phyloP scores from a whole-genome alignment of 1,284 basidiomycete genomes.

The Pyrrhoderma noxium region DNA sequence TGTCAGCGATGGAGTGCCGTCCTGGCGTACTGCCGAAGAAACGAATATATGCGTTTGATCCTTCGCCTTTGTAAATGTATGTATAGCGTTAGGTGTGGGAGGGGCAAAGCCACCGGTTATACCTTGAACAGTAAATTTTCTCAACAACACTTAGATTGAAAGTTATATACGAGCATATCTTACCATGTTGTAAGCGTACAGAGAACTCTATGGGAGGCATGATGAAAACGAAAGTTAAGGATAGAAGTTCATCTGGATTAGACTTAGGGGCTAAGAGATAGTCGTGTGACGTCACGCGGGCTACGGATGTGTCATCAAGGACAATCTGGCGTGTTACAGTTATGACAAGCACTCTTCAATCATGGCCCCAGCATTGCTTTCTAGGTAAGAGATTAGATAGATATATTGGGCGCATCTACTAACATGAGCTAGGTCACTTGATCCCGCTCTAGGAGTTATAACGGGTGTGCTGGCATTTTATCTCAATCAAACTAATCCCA shows the following conservation, averaged over 20 bases:
- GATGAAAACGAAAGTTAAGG: background rate
- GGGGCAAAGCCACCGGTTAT: conserved; percentile 70
- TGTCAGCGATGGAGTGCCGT: conserved; percentile 40
- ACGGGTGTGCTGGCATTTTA: conserved; percentile 80
- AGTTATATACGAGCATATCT: background rate
- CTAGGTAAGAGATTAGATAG: conserved; percentile 1
- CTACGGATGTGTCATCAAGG: too few relatives aligned
- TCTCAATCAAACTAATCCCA: conserved; percentile 79
- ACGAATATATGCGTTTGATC: conserved; percentile 35
- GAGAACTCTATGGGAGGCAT: conserved; percentile 5
- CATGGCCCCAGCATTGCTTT: conserved; percentile 6
- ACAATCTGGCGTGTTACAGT: too few relatives aligned
- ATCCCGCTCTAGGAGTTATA: conserved; percentile 73
- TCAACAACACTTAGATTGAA: background rate
- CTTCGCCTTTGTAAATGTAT: conserved; percentile 40
- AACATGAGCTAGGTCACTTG: conserved; percentile 42
- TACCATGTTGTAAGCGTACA: conserved; percentile 3
- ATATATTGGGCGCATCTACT: background rate
- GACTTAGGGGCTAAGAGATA: too few relatives aligned
- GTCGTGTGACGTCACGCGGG: too few relatives aligned
- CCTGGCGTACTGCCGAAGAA: conserved; percentile 38
- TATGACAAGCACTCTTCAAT: too few relatives aligned
- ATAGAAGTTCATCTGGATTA: too few relatives aligned
- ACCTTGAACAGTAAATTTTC: conserved; percentile 35
- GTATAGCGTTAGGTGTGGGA: conserved; percentile 49